A percentile compares a stretch with the other conserved stretches of the same genome.
Conservation (phyloP, 352 stramenopile species). For the Phytophthora aleatoria region DNA sequence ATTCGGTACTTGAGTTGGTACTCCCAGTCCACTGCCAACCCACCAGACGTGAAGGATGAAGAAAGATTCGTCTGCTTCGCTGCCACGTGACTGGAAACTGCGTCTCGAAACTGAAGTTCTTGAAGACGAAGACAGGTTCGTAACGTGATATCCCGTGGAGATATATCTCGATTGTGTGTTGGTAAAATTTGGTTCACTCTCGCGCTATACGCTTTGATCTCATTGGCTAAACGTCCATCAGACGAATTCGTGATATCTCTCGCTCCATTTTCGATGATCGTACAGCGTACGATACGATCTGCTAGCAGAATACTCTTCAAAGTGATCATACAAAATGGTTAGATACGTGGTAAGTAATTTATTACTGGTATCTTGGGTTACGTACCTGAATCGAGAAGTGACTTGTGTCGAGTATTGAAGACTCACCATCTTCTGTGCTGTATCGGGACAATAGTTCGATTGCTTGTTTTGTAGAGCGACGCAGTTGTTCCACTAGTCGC, state of each 20-base stretch:
- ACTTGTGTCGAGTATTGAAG: constrained; percentile 5
- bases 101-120: constrained; percentile 62
- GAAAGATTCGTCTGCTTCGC: constrained; percentile 4
- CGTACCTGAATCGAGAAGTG: constrained; percentile 38
- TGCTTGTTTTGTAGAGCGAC: constrained; percentile 53
- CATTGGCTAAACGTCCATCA: not conserved
- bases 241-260: constrained; percentile 10
- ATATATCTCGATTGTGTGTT: not conserved
- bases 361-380: not conserved
- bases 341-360: no score
- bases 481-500: constrained; percentile 59
- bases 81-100: constrained; percentile 30
- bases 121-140: constrained; percentile 45
- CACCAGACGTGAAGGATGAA: not conserved
- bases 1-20: constrained; percentile 68
- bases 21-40: constrained; percentile 44
- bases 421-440: not conserved
- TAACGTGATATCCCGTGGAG: constrained; percentile 25
- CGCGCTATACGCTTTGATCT: constrained; percentile 14
- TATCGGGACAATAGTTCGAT: constrained; percentile 30
- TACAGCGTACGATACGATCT: constrained; percentile 49
- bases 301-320: constrained; percentile 50
- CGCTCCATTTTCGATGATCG: constrained; percentile 40
- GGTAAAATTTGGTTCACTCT: constrained; percentile 7
- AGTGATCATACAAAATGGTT: not conserved